A percentile compares a stretch with the other conserved stretches of the same genome.
Conservation (phyloP, 352 stramenopile species). For the Blastocystis sp. region DNA sequence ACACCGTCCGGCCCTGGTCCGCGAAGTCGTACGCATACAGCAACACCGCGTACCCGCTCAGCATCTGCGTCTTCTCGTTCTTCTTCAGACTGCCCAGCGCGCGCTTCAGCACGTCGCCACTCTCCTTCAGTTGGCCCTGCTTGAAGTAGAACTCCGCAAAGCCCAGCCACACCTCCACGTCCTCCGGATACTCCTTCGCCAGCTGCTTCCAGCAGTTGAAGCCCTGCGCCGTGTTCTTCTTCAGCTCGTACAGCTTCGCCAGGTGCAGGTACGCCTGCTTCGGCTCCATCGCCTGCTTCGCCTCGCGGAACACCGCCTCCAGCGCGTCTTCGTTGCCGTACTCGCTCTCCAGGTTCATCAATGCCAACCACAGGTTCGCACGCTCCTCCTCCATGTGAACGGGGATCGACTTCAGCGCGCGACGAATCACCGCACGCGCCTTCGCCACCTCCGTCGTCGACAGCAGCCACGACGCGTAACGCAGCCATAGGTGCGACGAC, state of each 20-base stretch:
- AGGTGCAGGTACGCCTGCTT: conserved; percentile 29
- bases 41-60: conserved; percentile 47
- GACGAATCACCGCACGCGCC: conserved; percentile 53
- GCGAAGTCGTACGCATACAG: conserved; percentile 49
- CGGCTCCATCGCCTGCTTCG: conserved; percentile 49
- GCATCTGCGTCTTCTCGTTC: conserved; percentile 64
- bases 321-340: conserved; percentile 58
- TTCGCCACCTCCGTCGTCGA: conserved; percentile 56
- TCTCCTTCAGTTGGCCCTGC: conserved; percentile 25
- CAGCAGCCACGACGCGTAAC: conserved; percentile 55
- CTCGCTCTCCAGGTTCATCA: conserved; percentile 67
- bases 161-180: conserved; percentile 52
- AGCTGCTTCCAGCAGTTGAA: conserved; percentile 66
- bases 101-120: conserved; percentile 53
- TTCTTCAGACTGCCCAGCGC: conserved; percentile 7
- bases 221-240: conserved; percentile 36
- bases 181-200: conserved; percentile 42
- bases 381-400: conserved; percentile 61
- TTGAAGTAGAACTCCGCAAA: conserved; percentile 57
- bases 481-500: conserved; percentile 33
- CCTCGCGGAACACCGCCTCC: conserved; percentile 31
- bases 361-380: conserved; percentile 50
- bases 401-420: conserved; percentile 50
- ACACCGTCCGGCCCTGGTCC: conserved; percentile 56
- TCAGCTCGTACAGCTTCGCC: conserved; percentile 32